Evolutionary conservation across 371 early-diverging fungal genomes (phyloP), one percentile per base, ranked within the genome.

Genomic region (Nosema muscidifuracis): DNA sequence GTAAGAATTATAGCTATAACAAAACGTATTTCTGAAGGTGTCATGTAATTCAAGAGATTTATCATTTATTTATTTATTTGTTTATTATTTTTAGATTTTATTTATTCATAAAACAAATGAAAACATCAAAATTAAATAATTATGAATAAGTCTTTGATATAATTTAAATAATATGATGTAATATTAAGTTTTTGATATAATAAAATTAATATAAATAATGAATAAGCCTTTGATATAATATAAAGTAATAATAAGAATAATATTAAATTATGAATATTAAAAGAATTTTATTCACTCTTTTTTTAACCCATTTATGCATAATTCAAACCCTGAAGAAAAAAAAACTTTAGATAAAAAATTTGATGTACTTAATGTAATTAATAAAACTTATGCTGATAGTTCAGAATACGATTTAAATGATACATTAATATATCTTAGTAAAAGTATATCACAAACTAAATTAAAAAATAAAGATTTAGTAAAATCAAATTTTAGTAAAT

Each of bases 401-500:
- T 67, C 73, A 28, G 42, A 72, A 22, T 72, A 76, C 33, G 75
- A 73, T 18, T 40, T 79, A 28, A 75, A 70, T 42, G 76, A 76
- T 30, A 55, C 79, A 30, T 57, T 79, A 31, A 47, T 40, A 12
- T 60, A 61, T 28, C 47, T 79, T 26, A 44, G 58, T 12, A 64
- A 71, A 34, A 42, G 36, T 22, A 76, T 79, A 38, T 50, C 56
- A 16, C 66, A 64, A 55, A 79, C 58, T 26, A 64, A 70, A 42
- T 15, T 28, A 9, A 64, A 65, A 67, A 75, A 70, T 42, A 72
- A 73, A 33, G 69, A 68, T 33, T 71, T 79, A 6, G 71, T 79
- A 24, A 71, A 77, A 43, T 33, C 30, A 15, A 80, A 79, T 53
- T 79, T 79, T 51, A 74, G 79, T 30, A 79, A 79, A 60, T 79